These are phyloP conservation scores for Microbotryum saponariae DNA, from an alignment of 1,284 basidiomycete genomes.

Conservation along the genomic window DNA sequence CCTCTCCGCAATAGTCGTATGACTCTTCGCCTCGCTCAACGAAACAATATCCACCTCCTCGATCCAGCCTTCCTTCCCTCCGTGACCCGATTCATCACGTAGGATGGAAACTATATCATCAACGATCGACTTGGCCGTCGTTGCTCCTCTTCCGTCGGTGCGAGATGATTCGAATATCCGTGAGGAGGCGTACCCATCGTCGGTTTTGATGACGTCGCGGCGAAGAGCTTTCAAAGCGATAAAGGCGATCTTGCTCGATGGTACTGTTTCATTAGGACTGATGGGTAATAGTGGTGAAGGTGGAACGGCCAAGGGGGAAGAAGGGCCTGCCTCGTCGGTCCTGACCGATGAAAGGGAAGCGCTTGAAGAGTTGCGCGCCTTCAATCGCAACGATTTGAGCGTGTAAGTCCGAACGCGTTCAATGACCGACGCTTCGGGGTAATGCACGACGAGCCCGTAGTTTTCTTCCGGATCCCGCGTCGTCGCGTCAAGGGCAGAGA, in stretches of 20 bases:
- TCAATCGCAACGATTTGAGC: constrained; percentile 45
- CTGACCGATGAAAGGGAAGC: background rate
- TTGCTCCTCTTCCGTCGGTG: constrained; percentile 59
- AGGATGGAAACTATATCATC: constrained; percentile 65
- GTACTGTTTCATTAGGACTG: constrained; percentile 5
- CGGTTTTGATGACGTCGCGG: constrained; percentile 29
- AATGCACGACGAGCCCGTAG: constrained; percentile 70
- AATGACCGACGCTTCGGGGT: constrained; percentile 59
- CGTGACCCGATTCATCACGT: constrained; percentile 50
- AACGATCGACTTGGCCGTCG: constrained; percentile 65
- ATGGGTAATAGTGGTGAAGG: background rate
- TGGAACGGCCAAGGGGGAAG: background rate
- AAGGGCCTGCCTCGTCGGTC: background rate
- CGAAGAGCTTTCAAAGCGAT: constrained; percentile 48
- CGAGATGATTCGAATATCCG: constrained; percentile 64
- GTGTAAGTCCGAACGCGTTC: constrained; percentile 70
- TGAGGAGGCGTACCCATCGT: constrained; percentile 41
- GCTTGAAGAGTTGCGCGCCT: constrained; percentile 1
- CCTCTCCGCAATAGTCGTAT: constrained; percentile 20
- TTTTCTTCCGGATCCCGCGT: constrained; percentile 73
- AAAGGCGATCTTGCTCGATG: constrained; percentile 19
- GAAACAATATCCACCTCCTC: constrained; percentile 67
- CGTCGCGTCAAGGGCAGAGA: constrained; percentile 80
- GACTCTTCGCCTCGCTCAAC: constrained; percentile 42
- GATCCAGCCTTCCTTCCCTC: constrained; percentile 49